phyloP scores from a whole-genome alignment of 31 red algal species.

The Asparagopsis taxiformis region DNA sequence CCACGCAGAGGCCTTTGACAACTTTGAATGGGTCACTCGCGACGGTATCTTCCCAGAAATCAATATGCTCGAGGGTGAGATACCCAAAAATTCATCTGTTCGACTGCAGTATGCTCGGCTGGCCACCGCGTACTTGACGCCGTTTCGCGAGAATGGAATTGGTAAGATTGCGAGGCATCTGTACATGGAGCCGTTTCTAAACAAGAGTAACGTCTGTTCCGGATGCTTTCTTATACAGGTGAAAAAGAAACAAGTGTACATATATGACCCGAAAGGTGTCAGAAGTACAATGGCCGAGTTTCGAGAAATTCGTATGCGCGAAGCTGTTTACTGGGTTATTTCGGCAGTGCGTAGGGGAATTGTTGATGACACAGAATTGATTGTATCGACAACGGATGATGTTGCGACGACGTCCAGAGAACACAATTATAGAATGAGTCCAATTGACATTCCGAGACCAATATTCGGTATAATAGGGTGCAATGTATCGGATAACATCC shows the following conservation, averaged over 20 bases:
- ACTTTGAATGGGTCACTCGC: too few species aligned
- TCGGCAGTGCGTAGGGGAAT: slow-evolving; percentile 19
- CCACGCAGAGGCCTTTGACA: too few species aligned
- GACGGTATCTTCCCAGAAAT: too few species aligned
- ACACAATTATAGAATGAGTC: slow-evolving; percentile 56
- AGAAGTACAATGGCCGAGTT: slow-evolving; percentile 28
- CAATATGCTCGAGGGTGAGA: too few species aligned
- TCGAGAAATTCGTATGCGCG: slow-evolving; percentile 35
- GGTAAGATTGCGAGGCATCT: slow-evolving; percentile 8
- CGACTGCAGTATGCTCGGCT: too few species aligned
- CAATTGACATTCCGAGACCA: slow-evolving; percentile 1
- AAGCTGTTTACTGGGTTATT: slow-evolving; percentile 33
- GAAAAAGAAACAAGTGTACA: slow-evolving; percentile 21
- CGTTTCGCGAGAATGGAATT: not conserved
- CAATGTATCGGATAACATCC: slow-evolving; percentile 70
- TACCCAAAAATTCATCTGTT: too few species aligned
- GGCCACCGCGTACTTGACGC: not conserved
- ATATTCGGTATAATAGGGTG: slow-evolving; percentile 35
- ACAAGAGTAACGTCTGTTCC: not conserved
- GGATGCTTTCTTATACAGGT: slow-evolving; percentile 54
- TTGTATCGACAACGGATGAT: slow-evolving; percentile 71
- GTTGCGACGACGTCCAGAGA: slow-evolving; percentile 55
- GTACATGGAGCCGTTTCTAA: slow-evolving; percentile 10
- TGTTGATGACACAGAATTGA: slow-evolving; percentile 66
- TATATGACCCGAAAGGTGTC: slow-evolving; percentile 38